These are phyloP conservation scores for Macrolepiota albuminosa DNA, from an alignment of 768 basidiomycete species.

Conservation along the genomic window DNA sequence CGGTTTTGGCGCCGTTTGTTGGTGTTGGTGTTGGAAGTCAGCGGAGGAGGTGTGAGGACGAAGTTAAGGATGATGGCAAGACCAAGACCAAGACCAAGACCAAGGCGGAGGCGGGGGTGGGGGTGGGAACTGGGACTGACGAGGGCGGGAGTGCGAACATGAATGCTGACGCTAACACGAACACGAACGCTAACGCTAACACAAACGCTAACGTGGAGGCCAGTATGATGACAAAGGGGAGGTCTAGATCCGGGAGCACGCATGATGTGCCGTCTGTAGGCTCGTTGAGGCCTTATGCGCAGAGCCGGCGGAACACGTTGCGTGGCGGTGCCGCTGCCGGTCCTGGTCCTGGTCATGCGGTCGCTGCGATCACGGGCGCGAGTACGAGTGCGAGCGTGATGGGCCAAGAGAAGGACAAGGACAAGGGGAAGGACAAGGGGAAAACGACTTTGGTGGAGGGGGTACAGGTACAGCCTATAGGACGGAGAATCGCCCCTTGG, in stretches of 20 bases:
- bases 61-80: no score
- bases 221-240: constrained; percentile 12
- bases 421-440: neutral
- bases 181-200: no score
- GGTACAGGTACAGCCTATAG: constrained; percentile 20
- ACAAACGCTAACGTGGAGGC: neutral
- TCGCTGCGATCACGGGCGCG: no score
- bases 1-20: no score
- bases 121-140: accelerated
- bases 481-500: constrained; percentile 65
- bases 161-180: neutral
- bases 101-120: no score
- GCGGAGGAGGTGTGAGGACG: no score
- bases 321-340: no score
- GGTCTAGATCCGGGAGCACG: constrained; percentile 9
- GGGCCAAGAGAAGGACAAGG: no score
- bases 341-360: no score
- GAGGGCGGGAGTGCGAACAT: neutral
- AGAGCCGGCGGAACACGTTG: constrained; percentile 16
- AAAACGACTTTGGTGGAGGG: neutral
- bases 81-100: no score
- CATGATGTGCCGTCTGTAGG: constrained; percentile 33
- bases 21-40: no score
- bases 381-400: no score
- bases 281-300: constrained; percentile 49